Conservation (phyloP, 1,284 basidiomycete genomes). For the Tilletiaria anomala region DNA sequence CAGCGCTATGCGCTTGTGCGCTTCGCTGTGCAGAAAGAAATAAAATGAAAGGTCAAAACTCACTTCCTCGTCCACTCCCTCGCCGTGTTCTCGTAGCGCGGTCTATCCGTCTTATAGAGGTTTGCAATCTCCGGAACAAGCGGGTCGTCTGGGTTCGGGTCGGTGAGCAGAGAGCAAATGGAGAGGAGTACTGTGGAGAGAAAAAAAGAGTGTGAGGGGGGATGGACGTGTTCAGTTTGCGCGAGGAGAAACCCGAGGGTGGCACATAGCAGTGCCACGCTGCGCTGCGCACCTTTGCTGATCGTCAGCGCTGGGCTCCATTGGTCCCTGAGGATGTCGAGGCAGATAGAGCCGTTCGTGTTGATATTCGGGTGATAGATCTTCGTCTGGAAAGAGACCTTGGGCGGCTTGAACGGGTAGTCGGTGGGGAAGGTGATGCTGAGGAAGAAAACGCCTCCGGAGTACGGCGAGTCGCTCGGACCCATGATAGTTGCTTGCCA, state of each 20-base stretch:
- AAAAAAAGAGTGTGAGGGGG: neutral
- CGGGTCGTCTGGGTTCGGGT: conserved; percentile 40
- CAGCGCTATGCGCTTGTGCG: too few species aligned
- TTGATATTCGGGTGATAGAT: conserved; percentile 93
- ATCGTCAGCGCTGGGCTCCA: conserved; percentile 78
- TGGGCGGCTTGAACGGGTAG: conserved; percentile 57
- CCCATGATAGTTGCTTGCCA: conserved; percentile 41
- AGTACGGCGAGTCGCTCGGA: conserved; percentile 77
- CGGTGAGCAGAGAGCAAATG: conserved; percentile 39
- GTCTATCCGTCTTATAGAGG: conserved; percentile 38
- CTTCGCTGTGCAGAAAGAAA: too few species aligned
- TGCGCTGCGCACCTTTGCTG: conserved; percentile 87
- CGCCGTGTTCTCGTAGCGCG: conserved; percentile 38
- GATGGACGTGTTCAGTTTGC: neutral
- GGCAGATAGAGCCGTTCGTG: conserved; percentile 91
- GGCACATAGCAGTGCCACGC: too few species aligned
- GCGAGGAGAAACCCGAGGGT: neutral
- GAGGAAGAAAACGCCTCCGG: conserved; percentile 92
- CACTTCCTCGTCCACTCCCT: conserved; percentile 39
- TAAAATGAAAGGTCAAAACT: conserved; percentile 6
- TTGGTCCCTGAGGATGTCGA: conserved; percentile 86
- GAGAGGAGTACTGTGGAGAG: conserved; percentile 22
- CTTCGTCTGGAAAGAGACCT: conserved; percentile 95
- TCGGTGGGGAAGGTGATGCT: conserved; percentile 56
- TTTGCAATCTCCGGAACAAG: conserved; percentile 39